Conservation (phyloP, 2,329 filamentous ascomycete species). For the Fusarium fujikuroi region DNA sequence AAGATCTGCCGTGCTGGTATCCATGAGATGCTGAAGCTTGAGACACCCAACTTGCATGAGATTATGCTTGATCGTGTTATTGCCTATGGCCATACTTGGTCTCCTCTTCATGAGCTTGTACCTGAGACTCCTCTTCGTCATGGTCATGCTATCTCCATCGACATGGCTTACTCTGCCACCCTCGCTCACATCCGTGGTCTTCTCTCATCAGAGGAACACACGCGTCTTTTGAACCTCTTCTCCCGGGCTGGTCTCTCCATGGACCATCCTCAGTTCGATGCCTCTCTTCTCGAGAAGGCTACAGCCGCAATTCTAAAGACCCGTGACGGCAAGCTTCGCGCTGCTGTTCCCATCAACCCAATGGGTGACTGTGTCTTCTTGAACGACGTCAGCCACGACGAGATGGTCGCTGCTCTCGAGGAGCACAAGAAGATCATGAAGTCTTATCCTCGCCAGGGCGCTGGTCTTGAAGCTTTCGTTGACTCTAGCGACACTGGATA, state of each 20-base stretch:
- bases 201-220: constrained; percentile 69
- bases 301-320: constrained; percentile 78
- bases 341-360: constrained; percentile 72
- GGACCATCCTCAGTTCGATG: constrained; percentile 75
- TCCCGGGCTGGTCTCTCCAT: constrained; percentile 77
- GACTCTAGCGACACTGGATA: constrained; percentile 76
- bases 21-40: constrained; percentile 77
- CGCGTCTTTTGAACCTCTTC: constrained; percentile 72
- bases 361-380: constrained; percentile 74
- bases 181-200: constrained; percentile 72
- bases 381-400: constrained; percentile 71
- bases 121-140: constrained; percentile 76
- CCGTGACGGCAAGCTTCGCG: constrained; percentile 73
- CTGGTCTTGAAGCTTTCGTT: constrained; percentile 75
- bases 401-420: constrained; percentile 69
- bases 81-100: constrained; percentile 81
- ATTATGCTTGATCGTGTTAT: constrained; percentile 78
- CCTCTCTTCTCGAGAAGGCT: constrained; percentile 70
- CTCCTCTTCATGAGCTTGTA: constrained; percentile 75
- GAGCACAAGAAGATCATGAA: constrained; percentile 73
- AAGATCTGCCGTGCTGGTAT: constrained; percentile 76
- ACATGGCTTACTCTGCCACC: constrained; percentile 80
- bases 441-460: constrained; percentile 70
- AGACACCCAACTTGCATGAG: constrained; percentile 79
- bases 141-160: constrained; percentile 78